These are phyloP conservation scores for Amphirosellinia nigrospora DNA, from an alignment of 495 filamentous ascomycete genomes.

Conservation along the genomic window DNA sequence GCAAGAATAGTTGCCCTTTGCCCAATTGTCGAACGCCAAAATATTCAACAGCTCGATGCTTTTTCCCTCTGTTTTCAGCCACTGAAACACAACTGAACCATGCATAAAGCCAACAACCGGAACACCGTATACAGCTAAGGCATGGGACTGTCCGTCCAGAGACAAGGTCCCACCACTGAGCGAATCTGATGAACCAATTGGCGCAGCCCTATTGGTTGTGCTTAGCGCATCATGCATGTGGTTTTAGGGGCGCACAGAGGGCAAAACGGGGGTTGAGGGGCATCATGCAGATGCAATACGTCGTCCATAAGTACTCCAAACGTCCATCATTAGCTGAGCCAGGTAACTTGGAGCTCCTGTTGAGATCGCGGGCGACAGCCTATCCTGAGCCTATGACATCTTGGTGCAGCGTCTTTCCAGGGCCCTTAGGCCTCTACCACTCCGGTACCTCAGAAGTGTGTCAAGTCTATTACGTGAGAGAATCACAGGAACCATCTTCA, in stretches of 20 bases:
- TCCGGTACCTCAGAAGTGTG: conserved; percentile 8
- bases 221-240: conserved; percentile 14
- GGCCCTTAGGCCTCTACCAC: conserved; percentile 19
- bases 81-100: conserved; percentile 4
- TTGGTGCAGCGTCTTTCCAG: conserved; percentile 3
- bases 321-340: conserved; percentile 22
- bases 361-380: not conserved
- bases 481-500: conserved; percentile 3
- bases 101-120: conserved; percentile 5
- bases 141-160: not conserved
- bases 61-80: not conserved
- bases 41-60: not conserved
- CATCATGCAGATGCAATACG: conserved; percentile 26
- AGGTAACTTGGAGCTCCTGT: conserved; percentile 5
- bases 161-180: not conserved
- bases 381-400: conserved; percentile 25
- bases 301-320: conserved; percentile 16
- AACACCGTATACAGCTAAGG: conserved; percentile 5
- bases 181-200: conserved; percentile 15
- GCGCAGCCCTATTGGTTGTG: conserved; percentile 15
- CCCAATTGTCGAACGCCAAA: not conserved
- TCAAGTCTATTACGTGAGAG: conserved; percentile 17
- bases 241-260: conserved; percentile 17
- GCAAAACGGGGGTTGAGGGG: conserved; percentile 17
- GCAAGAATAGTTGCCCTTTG: not conserved